These are phyloP conservation scores for Suillus spraguei DNA, from an alignment of 768 basidiomycete species.

Conservation along the genomic window DNA sequence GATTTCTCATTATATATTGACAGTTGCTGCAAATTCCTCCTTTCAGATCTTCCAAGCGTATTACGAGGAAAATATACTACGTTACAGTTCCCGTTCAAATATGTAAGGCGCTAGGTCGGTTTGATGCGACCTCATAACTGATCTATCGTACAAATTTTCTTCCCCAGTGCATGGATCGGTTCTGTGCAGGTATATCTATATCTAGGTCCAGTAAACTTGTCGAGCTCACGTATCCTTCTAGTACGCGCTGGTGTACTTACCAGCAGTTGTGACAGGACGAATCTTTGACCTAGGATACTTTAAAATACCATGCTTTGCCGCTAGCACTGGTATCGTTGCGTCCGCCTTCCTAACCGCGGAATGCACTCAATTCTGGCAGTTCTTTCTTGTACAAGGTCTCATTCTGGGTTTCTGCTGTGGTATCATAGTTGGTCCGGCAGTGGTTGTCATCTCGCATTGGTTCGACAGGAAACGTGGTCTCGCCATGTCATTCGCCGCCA, in stretches of 20 bases:
- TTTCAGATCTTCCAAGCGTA: conserved; percentile 71
- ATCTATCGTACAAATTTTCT: background rate
- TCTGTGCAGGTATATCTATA: conserved; percentile 58
- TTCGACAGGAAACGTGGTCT: conserved; percentile 57
- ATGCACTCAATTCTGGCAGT: conserved; percentile 78
- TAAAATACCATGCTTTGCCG: conserved; percentile 47
- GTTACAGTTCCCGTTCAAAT: conserved; percentile 53
- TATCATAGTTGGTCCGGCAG: conserved; percentile 61
- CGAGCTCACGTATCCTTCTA: conserved; percentile 24
- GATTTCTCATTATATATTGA: background rate
- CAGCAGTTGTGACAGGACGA: conserved; percentile 64
- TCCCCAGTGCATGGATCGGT: conserved; percentile 76
- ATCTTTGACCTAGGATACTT: conserved; percentile 77
- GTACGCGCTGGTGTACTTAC: conserved; percentile 66
- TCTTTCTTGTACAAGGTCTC: conserved; percentile 74
- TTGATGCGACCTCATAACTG: background rate
- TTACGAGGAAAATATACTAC: conserved; percentile 58
- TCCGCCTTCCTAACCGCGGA: conserved; percentile 69
- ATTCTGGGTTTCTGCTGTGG: conserved; percentile 64
- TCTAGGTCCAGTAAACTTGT: conserved; percentile 3
- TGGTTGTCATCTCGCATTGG: conserved; percentile 71
- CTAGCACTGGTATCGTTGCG: conserved; percentile 51
- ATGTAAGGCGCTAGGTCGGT: conserved; percentile 46
- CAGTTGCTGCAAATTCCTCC: background rate
- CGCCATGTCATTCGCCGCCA: conserved; percentile 63